Evolutionary conservation across 2,329 filamentous ascomycete genomes (phyloP).

Genomic region (Xylaria sp.): DNA sequence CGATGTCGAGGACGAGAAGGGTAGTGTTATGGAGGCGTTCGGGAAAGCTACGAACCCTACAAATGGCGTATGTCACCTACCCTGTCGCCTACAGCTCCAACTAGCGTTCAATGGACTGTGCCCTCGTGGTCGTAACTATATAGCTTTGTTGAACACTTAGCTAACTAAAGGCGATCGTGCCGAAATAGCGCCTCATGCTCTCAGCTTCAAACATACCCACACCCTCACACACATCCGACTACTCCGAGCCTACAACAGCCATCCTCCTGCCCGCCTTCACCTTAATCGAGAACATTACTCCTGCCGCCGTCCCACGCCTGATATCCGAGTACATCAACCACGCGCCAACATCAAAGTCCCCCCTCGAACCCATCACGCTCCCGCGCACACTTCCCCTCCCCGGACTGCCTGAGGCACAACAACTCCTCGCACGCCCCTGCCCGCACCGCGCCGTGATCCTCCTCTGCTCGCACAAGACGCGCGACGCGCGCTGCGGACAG

Average conservation of each 20-base stretch:
- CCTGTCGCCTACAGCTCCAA: not conserved
- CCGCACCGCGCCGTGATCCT: slow-evolving; percentile 89
- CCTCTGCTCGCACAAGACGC: slow-evolving; percentile 93
- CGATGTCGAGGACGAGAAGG: slow-evolving; percentile 87
- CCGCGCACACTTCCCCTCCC: slow-evolving; percentile 50
- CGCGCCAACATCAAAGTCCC: slow-evolving; percentile 77
- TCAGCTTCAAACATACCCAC: slow-evolving; percentile 92
- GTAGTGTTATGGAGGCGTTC: slow-evolving; percentile 83
- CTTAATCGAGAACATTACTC: slow-evolving; percentile 84
- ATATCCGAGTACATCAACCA: slow-evolving; percentile 75
- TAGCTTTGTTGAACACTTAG: not conserved
- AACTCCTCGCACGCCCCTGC: slow-evolving; percentile 66
- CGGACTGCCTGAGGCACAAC: slow-evolving; percentile 35
- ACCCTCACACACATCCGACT: slow-evolving; percentile 71
- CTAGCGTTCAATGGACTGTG: too few relatives aligned
- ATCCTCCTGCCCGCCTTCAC: slow-evolving; percentile 87
- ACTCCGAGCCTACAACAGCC: slow-evolving; percentile 77
- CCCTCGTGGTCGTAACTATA: not conserved
- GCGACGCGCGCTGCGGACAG: slow-evolving; percentile 93
- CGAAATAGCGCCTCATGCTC: slow-evolving; percentile 79
- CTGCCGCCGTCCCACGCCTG: slow-evolving; percentile 75
- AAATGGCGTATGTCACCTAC: slow-evolving; percentile 69
- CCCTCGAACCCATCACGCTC: slow-evolving; percentile 59
- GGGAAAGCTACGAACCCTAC: slow-evolving; percentile 65
- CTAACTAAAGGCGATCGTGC: slow-evolving; percentile 14